These are phyloP conservation scores for Mucor velutinosus DNA, from an alignment of 371 early-diverging fungal species.

Conservation along the genomic window DNA sequence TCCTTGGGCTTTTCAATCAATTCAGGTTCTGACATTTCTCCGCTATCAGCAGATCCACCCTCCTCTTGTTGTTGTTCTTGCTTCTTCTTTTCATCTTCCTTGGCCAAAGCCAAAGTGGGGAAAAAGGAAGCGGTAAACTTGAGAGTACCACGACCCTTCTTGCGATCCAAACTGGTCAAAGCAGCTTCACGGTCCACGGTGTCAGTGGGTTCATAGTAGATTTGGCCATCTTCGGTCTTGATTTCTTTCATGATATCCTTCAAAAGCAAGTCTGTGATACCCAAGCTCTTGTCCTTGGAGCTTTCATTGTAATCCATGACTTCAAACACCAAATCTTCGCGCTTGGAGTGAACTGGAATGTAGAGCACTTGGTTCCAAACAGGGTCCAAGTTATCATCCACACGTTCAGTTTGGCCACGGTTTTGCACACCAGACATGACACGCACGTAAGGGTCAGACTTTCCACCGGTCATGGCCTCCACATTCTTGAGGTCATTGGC, in stretches of 20 bases:
- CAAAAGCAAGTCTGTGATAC: conserved; percentile 50
- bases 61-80: conserved; percentile 13
- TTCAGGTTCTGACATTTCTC: conserved; percentile 34
- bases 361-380: conserved; percentile 81
- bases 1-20: conserved; percentile 31
- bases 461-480: conserved; percentile 67
- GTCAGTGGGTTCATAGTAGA: conserved; percentile 41
- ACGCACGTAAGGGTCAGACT: conserved; percentile 85
- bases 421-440: conserved; percentile 65
- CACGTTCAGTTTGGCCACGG: conserved; percentile 67
- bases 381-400: conserved; percentile 77
- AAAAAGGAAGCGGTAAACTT: conserved; percentile 71
- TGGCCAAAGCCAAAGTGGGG: conserved; percentile 67
- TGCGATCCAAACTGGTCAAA: conserved; percentile 61
- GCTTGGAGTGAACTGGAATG: conserved; percentile 69
- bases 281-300: conserved; percentile 72
- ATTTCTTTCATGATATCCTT: conserved; percentile 44
- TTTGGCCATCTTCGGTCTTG: conserved; percentile 39
- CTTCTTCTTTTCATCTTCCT: conserved; percentile 26
- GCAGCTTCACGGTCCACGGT: conserved; percentile 52
- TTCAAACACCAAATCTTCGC: conserved; percentile 74
- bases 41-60: conserved; percentile 10
- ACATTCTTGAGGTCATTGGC: conserved; percentile 79
- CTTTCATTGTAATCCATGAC: conserved; percentile 78
- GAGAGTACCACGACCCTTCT: conserved; percentile 65